These are phyloP conservation scores for Termitomyces sp. DNA, from an alignment of 768 basidiomycete genomes.

Conservation along the genomic window DNA sequence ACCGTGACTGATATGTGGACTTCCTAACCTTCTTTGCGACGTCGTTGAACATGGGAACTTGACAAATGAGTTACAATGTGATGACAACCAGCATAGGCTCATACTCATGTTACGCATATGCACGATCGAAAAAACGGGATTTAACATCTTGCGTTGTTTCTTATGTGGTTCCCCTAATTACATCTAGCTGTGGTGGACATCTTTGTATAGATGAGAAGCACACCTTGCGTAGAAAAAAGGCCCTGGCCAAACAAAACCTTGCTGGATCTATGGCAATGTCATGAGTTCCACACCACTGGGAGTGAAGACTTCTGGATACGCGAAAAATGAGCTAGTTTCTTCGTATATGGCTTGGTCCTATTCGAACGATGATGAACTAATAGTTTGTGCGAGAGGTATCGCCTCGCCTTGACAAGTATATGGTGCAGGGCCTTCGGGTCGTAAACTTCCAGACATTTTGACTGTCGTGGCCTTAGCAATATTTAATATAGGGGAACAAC, in stretches of 20 bases:
- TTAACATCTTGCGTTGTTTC: constrained; percentile 10
- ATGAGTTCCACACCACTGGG: not conserved
- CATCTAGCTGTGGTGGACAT: not conserved
- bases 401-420: constrained; percentile 28
- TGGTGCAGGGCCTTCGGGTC: constrained; percentile 36
- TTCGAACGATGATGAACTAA: not conserved
- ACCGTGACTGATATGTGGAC: not conserved
- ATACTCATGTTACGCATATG: constrained; percentile 10
- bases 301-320: not conserved
- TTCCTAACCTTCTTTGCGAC: constrained; percentile 13
- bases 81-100: not conserved
- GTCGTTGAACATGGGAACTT: constrained; percentile 11
- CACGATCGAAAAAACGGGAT: constrained; percentile 6
- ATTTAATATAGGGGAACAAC: not conserved
- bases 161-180: constrained; percentile 10
- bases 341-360: constrained; percentile 7
- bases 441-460: constrained; percentile 27
- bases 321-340: not conserved
- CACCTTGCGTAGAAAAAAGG: constrained; percentile 3
- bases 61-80: not conserved
- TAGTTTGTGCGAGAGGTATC: constrained; percentile 10
- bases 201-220: not conserved
- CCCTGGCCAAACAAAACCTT: not conserved
- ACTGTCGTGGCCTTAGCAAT: constrained; percentile 2
- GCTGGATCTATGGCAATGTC: not conserved